Evolutionary conservation across 2,329 filamentous ascomycete species (phyloP), one percentile per base, ranked within the genome.

Genomic region (Coniochaeta sp.): DNA sequence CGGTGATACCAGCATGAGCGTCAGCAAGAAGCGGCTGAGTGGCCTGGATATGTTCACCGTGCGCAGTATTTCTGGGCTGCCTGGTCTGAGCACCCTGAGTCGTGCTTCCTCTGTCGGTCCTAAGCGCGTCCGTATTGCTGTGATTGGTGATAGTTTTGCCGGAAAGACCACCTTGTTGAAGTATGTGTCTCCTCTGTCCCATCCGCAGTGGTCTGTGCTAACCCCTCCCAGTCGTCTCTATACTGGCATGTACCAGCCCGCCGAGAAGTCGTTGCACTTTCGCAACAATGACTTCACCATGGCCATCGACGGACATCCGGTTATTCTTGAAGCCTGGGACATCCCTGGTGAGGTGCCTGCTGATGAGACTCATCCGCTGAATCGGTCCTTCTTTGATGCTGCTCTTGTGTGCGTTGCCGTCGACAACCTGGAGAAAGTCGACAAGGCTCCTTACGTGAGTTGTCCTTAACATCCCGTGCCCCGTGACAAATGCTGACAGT

Each of bases 351-450:
- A 61, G 9, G 36, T 64, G 3, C 60, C 62, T 10, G 54, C 36
- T 17, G 54, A 58, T 8, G 44, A 59, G 9, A 47, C 58, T 19
- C 57, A 63, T 1, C 64, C 61, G 2, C 58, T 70, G 14, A 30
- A 60, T 1, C 58, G 63, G 17, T 64, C 60, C 19, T 65, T 65
- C n/a, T 71, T 69, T 54, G 71, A 76, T 28, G 73, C 70, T 2
- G 69, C 73, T 4, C 69, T 76, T 58, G 68, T 77, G 47, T 77
- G 75, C 64, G 74, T 72, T 58, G 67, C 66, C 55, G 62, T 76
- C 50, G 70, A 70, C 50, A 67, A 67, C 58, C 54, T 65, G 38
- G 59, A 58, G n/a, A 69, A 68, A 36, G 67, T 74, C 34, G 32
- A 36, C 54, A 36, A 30, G 50, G 64, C 12, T 63, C 65, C 14